These are phyloP conservation scores for Kondoa subrosea DNA, from an alignment of 768 basidiomycete genomes.

Conservation along the genomic window DNA sequence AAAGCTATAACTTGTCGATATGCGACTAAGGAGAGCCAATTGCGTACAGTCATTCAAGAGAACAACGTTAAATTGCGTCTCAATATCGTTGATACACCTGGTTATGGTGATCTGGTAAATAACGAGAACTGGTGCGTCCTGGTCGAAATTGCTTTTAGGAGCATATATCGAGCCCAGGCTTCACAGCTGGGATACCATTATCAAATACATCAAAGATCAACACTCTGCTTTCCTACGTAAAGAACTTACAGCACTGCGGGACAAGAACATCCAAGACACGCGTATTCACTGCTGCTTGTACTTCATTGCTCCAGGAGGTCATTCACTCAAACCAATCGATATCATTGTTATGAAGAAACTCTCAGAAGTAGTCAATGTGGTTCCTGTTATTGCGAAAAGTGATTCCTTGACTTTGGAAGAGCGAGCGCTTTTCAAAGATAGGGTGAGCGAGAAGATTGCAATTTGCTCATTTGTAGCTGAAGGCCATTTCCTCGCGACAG, in stretches of 20 bases:
- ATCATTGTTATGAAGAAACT: slow-evolving; percentile 98
- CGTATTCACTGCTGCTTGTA: slow-evolving; percentile 95
- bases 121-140: slow-evolving; percentile 80
- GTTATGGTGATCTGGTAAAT: slow-evolving; percentile 96
- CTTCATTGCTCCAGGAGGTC: slow-evolving; percentile 98
- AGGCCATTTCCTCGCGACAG: slow-evolving; percentile 34
- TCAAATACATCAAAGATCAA: slow-evolving; percentile 99
- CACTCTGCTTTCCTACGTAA: slow-evolving; percentile 97
- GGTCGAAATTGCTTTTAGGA: slow-evolving; percentile 7
- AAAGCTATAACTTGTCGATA: background rate
- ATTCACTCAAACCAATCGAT: slow-evolving; percentile 87
- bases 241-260: slow-evolving; percentile 95
- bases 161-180: background rate
- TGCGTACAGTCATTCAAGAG: slow-evolving; percentile 64
- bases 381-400: slow-evolving; percentile 96
- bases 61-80: slow-evolving; percentile 85
- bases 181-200: slow-evolving; percentile 90
- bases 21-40: background rate
- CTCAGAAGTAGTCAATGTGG: slow-evolving; percentile 95
- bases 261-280: slow-evolving; percentile 95
- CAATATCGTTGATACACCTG: slow-evolving; percentile 97
- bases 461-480: background rate
- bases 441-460: slow-evolving; percentile 39
- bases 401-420: slow-evolving; percentile 89
- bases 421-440: slow-evolving; percentile 77